phyloP scores from a whole-genome alignment of 257 asterid species.

The Penstemon barbatus region DNA sequence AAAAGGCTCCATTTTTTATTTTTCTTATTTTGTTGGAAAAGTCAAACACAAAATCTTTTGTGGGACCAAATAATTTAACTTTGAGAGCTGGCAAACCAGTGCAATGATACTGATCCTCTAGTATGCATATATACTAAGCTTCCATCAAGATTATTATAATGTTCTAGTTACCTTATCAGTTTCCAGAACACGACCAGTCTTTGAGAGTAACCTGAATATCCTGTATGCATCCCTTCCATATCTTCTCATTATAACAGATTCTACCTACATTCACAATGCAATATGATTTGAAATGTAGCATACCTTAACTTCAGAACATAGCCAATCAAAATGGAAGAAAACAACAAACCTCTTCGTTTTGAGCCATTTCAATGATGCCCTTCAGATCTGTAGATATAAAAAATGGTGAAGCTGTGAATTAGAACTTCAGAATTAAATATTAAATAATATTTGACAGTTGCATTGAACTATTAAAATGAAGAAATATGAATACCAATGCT shows the following conservation, averaged over 20 bases:
- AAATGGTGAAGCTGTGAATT: constrained; percentile 25
- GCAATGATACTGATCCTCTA: neutral
- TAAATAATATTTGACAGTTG: constrained; percentile 13
- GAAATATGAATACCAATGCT: constrained; percentile 59
- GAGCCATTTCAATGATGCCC: constrained; percentile 67
- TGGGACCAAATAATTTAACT: neutral
- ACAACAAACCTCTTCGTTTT: constrained; percentile 70
- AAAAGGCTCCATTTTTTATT: too few relatives aligned
- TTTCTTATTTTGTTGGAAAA: too few relatives aligned
- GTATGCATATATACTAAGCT: neutral
- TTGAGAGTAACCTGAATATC: constrained; percentile 73
- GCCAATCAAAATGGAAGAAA: constrained; percentile 17
- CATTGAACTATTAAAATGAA: constrained; percentile 16
- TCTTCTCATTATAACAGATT: constrained; percentile 73
- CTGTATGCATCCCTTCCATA: constrained; percentile 83
- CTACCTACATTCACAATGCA: constrained; percentile 58
- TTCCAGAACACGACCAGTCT: constrained; percentile 52
- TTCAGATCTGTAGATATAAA: constrained; percentile 65
- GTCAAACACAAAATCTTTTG: too few relatives aligned
- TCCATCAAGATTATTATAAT: neutral
- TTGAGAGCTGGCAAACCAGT: neutral
- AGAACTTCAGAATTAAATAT: constrained; percentile 6
- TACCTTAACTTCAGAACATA: constrained; percentile 17
- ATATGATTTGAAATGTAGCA: constrained; percentile 23
- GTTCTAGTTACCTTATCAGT: constrained; percentile 67